Evolutionary conservation across 1,284 basidiomycete species (phyloP), one percentile per base, ranked within the genome.

Genomic region (Flammula alnicola): DNA sequence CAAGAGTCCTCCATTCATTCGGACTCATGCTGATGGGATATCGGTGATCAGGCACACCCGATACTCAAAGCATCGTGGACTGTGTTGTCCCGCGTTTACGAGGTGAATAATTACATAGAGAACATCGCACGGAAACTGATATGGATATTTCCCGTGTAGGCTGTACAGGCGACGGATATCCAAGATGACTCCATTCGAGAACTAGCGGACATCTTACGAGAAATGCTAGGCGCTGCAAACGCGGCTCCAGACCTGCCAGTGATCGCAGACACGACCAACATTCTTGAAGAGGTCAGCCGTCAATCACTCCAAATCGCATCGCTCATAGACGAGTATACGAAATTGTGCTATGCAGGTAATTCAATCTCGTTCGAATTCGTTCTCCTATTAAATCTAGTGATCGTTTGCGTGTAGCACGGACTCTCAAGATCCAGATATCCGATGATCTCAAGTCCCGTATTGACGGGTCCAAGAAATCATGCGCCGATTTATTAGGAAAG

Each of bases 301-400:
- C 35, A 41, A 22, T 47, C 50, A 5, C 42, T 52, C 14, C 22
- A 16, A 11, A 11, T 42, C 19, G 20, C 40, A 25, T 40, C 44
- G 1, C 36, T 49, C n/a, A 47, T 44, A 45, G 32, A 47, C 29
- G 50, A 51, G 23, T 51, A 51, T 39, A 37, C 44, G 8, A 43
- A 14, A 16, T 9, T 8, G 11, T 23, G 14, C 10, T 33, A 27
- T 5, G 10, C n/a, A n/a, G n/a, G n/a, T n/a, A n/a, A n/a, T n/a
- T 6, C 5, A 12, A n/a, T n/a, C n/a, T n/a, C n/a, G n/a, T n/a
- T 38, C 10, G 16, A 4, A 5, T 4, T 12, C 1, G 8, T 31
- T 44, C 11, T 26, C 12, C 16, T 12, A 16, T n/a, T 33, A 20
- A 10, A 27, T 29, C 12, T 11, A 38, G 33, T 44, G 12, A n/a